These are phyloP conservation scores for Yamadazyma endophytica DNA, from an alignment of 805 yeast genomes.

Conservation along the genomic window DNA sequence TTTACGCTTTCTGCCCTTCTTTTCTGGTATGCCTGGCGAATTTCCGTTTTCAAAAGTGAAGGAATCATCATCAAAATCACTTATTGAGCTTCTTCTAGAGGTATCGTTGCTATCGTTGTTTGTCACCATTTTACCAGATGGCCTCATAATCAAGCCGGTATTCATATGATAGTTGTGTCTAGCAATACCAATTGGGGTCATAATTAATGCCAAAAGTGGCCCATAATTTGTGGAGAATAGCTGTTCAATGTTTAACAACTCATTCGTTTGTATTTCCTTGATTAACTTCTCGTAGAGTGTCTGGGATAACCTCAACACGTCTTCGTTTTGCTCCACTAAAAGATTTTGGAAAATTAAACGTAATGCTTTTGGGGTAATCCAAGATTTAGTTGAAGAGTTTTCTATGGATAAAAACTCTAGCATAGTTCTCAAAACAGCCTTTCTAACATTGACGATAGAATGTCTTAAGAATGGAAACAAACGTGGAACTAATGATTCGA, in stretches of 20 bases:
- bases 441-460: slow-evolving; percentile 86
- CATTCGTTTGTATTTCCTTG: slow-evolving; percentile 33
- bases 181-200: slow-evolving; percentile 95
- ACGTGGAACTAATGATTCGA: slow-evolving; percentile 79
- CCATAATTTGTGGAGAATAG: slow-evolving; percentile 53
- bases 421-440: slow-evolving; percentile 78
- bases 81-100: slow-evolving; percentile 9
- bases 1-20: slow-evolving; percentile 50
- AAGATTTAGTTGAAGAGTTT: slow-evolving; percentile 50
- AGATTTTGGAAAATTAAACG: slow-evolving; percentile 83
- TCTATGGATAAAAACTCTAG: slow-evolving; percentile 65
- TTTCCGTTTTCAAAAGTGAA: slow-evolving; percentile 10
- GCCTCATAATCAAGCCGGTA: slow-evolving; percentile 65
- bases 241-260: slow-evolving; percentile 41
- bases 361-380: slow-evolving; percentile 75
- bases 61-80: slow-evolving; percentile 12
- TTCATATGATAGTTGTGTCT: slow-evolving; percentile 86
- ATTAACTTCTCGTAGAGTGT: slow-evolving; percentile 58
- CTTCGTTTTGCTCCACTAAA: slow-evolving; percentile 81
- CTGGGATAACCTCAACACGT: slow-evolving; percentile 60
- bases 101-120: background rate
- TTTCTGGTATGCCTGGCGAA: too few relatives aligned
- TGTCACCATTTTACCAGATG: slow-evolving; percentile 55
- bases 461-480: slow-evolving; percentile 91
- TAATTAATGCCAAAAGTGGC: slow-evolving; percentile 61